Evolutionary conservation across 768 basidiomycete species (phyloP).

Genomic region (Panaeolus cyanescens): DNA sequence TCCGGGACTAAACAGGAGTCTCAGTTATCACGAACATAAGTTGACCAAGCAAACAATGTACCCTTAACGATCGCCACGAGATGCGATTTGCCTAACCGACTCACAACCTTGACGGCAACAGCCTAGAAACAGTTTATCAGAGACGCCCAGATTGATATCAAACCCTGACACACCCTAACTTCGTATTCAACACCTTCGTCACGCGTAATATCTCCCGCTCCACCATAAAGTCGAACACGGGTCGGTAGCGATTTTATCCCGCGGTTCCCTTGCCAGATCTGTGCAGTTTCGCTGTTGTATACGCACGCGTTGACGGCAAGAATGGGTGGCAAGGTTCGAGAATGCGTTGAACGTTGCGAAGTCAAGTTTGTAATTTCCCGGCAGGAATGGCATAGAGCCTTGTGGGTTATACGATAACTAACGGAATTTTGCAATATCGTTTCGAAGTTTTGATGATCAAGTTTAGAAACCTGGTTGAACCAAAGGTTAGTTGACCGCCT

Average conservation of each 20-base stretch:
- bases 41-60: constrained; percentile 26
- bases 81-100: constrained; percentile 75
- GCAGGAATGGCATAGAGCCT: constrained; percentile 84
- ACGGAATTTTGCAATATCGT: constrained; percentile 76
- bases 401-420: constrained; percentile 80
- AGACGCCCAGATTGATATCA: neutral
- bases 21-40: neutral
- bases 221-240: constrained; percentile 56
- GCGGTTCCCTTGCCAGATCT: constrained; percentile 73
- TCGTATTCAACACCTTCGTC: constrained; percentile 61
- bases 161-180: constrained; percentile 57
- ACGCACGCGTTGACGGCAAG: constrained; percentile 86
- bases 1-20: constrained; percentile 59
- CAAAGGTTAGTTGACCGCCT: neutral
- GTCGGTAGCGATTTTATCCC: constrained; percentile 62
- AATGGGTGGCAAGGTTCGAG: constrained; percentile 75
- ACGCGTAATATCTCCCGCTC: constrained; percentile 61
- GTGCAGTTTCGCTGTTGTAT: constrained; percentile 70
- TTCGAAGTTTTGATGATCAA: constrained; percentile 51
- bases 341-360: constrained; percentile 65
- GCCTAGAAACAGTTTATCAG: constrained; percentile 49
- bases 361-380: constrained; percentile 76
- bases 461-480: constrained; percentile 10
- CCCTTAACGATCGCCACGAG: constrained; percentile 88
- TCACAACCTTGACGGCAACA: constrained; percentile 76